Evolutionary conservation across 2,329 filamentous ascomycete genomes (phyloP).

Genomic region (Falciphora oryzae): DNA sequence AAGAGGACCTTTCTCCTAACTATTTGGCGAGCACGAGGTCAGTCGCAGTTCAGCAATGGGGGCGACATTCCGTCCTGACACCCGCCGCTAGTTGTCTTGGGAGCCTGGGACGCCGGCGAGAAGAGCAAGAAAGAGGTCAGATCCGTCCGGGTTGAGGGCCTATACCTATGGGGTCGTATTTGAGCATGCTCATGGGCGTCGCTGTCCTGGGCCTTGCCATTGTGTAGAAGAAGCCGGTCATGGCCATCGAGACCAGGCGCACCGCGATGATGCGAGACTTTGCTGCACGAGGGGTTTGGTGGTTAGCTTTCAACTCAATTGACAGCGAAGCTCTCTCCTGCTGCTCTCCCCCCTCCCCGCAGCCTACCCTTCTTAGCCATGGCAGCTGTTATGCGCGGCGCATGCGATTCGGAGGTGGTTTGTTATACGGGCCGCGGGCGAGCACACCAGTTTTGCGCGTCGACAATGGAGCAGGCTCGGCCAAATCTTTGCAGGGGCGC

Average conservation of each 20-base stretch:
- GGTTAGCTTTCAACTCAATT: neutral
- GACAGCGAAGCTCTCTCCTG: neutral
- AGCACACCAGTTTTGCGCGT: neutral
- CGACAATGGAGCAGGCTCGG: neutral
- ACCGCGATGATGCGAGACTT: conserved; percentile 92
- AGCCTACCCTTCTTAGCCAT: conserved; percentile 33
- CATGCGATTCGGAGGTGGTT: neutral
- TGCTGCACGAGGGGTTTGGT: conserved; percentile 38
- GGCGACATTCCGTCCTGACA: neutral
- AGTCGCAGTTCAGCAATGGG: neutral
- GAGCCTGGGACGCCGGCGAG: too few species aligned
- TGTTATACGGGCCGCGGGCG: too few species aligned
- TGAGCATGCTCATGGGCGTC: conserved; percentile 90
- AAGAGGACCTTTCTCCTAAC: conserved; percentile 96
- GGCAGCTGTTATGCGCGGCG: neutral
- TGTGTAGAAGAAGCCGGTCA: conserved; percentile 97
- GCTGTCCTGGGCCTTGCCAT: conserved; percentile 75
- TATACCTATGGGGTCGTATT: conserved; percentile 95
- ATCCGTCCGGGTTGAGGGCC: neutral
- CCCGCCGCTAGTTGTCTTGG: too few species aligned
- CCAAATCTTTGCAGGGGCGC: neutral
- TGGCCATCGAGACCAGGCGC: conserved; percentile 94
- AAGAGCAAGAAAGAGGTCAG: neutral
- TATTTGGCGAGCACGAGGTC: conserved; percentile 28
- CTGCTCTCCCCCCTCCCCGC: neutral